Percentiles rank a stretch among this genome's conserved stretches.
These are phyloP conservation scores for Cyclotella kingstonii DNA, from an alignment of 108 stramenopile species.

Conservation along the genomic window DNA sequence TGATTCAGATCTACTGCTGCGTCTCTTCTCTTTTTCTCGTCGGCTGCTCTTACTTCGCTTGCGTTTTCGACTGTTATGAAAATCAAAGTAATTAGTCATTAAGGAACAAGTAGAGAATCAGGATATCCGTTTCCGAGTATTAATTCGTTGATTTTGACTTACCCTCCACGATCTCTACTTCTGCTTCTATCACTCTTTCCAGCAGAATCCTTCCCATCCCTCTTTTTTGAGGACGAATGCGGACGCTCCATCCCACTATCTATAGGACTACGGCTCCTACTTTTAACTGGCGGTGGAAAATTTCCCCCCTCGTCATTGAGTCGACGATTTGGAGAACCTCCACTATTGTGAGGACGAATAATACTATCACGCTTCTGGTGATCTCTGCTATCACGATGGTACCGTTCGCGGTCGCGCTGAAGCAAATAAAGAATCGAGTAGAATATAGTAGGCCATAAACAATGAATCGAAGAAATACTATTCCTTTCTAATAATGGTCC, in stretches of 20 bases:
- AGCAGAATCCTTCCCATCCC: constrained; percentile 43
- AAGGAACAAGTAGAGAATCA: not conserved
- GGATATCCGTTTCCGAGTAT: not conserved
- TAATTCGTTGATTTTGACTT: not conserved
- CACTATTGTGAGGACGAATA: constrained; percentile 30
- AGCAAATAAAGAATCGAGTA: not conserved
- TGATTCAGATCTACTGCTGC: constrained; percentile 9
- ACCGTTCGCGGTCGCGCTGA: constrained; percentile 17
- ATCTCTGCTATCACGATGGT: constrained; percentile 30
- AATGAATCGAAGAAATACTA: not conserved
- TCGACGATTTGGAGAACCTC: constrained; percentile 25
- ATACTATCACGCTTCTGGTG: constrained; percentile 28
- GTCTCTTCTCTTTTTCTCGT: constrained; percentile 7
- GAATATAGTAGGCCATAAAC: not conserved
- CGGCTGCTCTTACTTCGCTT: constrained; percentile 11
- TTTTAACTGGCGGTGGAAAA: constrained; percentile 25
- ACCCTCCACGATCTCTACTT: constrained; percentile 27
- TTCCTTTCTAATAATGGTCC: too few species aligned
- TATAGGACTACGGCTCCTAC: constrained; percentile 38
- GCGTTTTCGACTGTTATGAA: not conserved
- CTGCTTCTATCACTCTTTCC: constrained; percentile 43
- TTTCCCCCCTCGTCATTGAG: constrained; percentile 26
- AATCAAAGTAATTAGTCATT: not conserved
- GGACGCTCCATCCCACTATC: constrained; percentile 33
- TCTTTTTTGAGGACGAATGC: constrained; percentile 38